Percentiles rank a stretch among this genome's conserved stretches.
Conservation (phyloP, 352 stramenopile species). For the Phytophthora agathidicida region DNA sequence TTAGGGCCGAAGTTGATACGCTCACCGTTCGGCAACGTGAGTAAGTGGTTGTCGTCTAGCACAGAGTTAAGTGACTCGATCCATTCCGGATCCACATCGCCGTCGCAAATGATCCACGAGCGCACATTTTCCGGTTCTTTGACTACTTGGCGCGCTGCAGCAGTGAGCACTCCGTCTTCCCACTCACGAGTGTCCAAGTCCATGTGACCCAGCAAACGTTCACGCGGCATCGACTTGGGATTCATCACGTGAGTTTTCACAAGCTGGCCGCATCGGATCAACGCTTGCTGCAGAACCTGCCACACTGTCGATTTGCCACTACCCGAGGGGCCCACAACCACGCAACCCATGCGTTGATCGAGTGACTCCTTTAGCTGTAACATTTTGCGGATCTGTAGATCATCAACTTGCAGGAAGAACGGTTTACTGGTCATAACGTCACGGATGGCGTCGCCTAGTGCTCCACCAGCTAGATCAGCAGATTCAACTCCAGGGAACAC, state of each 20-base stretch:
- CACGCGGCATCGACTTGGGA: slow-evolving; percentile 94
- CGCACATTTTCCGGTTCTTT: slow-evolving; percentile 89
- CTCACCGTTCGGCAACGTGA: slow-evolving; percentile 96
- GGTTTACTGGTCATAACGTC: slow-evolving; percentile 91
- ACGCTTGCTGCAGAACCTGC: slow-evolving; percentile 90
- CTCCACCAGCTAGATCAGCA: slow-evolving; percentile 81
- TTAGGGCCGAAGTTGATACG: slow-evolving; percentile 95
- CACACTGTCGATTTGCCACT: slow-evolving; percentile 96
- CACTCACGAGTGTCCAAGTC: slow-evolving; percentile 96
- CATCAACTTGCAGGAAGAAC: slow-evolving; percentile 89
- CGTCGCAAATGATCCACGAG: slow-evolving; percentile 96
- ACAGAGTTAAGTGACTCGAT: slow-evolving; percentile 97
- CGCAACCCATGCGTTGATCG: slow-evolving; percentile 95
- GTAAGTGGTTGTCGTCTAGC: slow-evolving; percentile 95
- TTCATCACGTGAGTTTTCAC: slow-evolving; percentile 97
- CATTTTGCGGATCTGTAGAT: slow-evolving; percentile 95
- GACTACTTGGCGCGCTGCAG: slow-evolving; percentile 90
- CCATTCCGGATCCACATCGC: slow-evolving; percentile 96
- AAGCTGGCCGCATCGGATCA: slow-evolving; percentile 81
- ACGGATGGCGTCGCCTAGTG: slow-evolving; percentile 85
- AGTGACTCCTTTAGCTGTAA: slow-evolving; percentile 95
- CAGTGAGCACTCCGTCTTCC: slow-evolving; percentile 95
- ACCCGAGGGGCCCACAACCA: slow-evolving; percentile 93
- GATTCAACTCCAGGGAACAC: slow-evolving; percentile 92
- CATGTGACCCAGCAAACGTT: slow-evolving; percentile 93